Base-by-base conservation (phyloP, 805 yeast genomes). In the Saccharomycopsis oosterbeekiorum region DNA sequence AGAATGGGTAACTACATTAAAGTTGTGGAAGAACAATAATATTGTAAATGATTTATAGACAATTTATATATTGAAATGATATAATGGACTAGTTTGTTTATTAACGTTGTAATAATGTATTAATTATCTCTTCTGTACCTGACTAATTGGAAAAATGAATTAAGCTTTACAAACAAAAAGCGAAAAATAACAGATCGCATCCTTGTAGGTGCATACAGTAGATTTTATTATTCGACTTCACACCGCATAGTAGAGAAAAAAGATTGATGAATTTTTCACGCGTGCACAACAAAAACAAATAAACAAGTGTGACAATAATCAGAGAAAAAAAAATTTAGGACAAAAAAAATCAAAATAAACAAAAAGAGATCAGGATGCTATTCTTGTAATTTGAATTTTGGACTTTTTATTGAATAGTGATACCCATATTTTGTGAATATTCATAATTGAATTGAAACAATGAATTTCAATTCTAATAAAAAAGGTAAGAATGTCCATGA, bases 401-500 rank as follows among this genome's bases (percentile, higher is more conserved):
- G 6, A 29, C 3, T 29, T 6, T 29, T 29, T 29, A 6, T 29
- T 29, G 6, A 29, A 29, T 29, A 29, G 34, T 4, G 34, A 29
- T 29, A 29, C 41, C 41, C 12, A 37, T 12, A 37, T 4, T 37
- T 37, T 5, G 41, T 37, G 12, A 14, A 37, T 37, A 37, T 37
- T 37, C 15, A 37, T 37, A 37, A 12, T 37, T 37, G 41, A 37
- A 37, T 37, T 12, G 41, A 14, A 34, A 47, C 2, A 21, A 47
- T 47, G 53, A 47, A 47, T 47, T 47, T 47, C 12, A 47, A 47
- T 15, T 47, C 53, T 12, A 47, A 47, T 26, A 47, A 47, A 24
- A 47, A 47, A n/a, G 53, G 53, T n/a, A 60, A 56, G 47, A 43
- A 53, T 24, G 43, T 61, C 10, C 62, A 64, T 2, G 59, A 51